Percentiles rank a stretch among this genome's conserved stretches.
phyloP scores from a whole-genome alignment of 495 filamentous ascomycete genomes.

The Lindgomyces ingoldianus region DNA sequence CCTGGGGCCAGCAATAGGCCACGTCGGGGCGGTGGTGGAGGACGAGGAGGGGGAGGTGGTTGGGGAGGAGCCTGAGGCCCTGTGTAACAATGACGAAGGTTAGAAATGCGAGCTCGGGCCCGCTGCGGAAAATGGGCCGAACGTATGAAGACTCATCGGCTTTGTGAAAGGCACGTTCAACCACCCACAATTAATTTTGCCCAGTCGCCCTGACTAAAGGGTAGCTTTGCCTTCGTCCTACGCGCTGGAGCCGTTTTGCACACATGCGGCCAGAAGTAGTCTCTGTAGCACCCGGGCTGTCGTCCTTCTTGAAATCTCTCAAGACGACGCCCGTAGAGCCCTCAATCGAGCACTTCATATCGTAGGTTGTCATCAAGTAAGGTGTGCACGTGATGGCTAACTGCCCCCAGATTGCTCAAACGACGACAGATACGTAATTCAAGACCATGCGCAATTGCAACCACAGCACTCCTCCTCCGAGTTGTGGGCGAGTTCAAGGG shows the following conservation, averaged over 20 bases:
- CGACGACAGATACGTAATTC: constrained; percentile 84
- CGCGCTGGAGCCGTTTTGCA: background rate
- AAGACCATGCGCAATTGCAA: constrained; percentile 85
- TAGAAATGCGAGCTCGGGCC: constrained; percentile 1
- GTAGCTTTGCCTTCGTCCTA: background rate
- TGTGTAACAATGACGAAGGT: constrained; percentile 6
- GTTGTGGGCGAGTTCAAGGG: constrained; percentile 75
- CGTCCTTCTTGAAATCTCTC: constrained; percentile 74
- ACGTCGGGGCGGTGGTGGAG: constrained; percentile 1
- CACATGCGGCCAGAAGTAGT: constrained; percentile 20
- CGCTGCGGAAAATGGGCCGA: background rate
- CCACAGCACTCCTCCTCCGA: constrained; percentile 78
- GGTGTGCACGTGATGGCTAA: constrained; percentile 27
- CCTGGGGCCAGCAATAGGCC: constrained; percentile 12
- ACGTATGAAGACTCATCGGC: constrained; percentile 5
- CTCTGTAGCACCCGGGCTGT: constrained; percentile 57
- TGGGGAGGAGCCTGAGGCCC: constrained; percentile 1
- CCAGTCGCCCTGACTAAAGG: background rate
- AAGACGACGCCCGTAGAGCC: constrained; percentile 71
- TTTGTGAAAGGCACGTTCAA: background rate
- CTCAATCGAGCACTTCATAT: constrained; percentile 77
- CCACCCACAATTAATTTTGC: background rate
- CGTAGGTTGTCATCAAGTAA: constrained; percentile 53
- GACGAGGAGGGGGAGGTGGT: background rate
- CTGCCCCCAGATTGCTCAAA: constrained; percentile 70